Evolutionary conservation across 176 grass and related monocot species (phyloP).

Genomic region (Chloris gayana): DNA sequence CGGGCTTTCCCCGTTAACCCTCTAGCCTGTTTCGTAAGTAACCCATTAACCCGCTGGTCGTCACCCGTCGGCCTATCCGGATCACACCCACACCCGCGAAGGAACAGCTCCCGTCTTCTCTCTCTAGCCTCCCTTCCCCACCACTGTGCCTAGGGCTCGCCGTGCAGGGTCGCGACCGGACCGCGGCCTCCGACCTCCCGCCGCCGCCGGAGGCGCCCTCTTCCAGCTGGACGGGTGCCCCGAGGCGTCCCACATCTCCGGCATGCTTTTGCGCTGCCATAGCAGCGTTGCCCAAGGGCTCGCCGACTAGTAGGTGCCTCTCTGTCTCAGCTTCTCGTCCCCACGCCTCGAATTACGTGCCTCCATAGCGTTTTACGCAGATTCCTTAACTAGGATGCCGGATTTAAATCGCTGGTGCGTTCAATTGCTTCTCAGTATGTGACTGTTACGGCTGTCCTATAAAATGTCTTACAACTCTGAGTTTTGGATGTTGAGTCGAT

Average conservation of each 20-base stretch:
- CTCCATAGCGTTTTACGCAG: not conserved
- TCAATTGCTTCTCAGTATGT: not conserved
- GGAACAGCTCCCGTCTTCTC: slow-evolving; percentile 6
- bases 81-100: slow-evolving; percentile 40
- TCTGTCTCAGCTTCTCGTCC: not conserved
- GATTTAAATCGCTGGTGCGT: not conserved
- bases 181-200: slow-evolving; percentile 17
- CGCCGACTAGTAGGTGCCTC: slow-evolving; percentile 13
- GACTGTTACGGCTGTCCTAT: not conserved
- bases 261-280: not conserved
- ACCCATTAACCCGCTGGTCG: no score
- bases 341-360: not conserved
- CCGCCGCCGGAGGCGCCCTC: slow-evolving; percentile 19
- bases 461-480: not conserved
- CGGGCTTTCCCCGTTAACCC: not conserved
- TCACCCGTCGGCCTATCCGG: slow-evolving; percentile 11
- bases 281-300: not conserved
- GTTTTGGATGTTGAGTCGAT: slow-evolving; percentile 3
- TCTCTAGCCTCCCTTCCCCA: slow-evolving; percentile 21
- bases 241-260: not conserved
- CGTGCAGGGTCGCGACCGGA: slow-evolving; percentile 20
- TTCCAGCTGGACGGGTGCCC: not conserved
- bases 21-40: not conserved
- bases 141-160: slow-evolving; percentile 47
- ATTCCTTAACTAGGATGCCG: not conserved